Evolutionary conservation across 768 basidiomycete genomes (phyloP).

Genomic region (Kwoniella newhampshirensis): DNA sequence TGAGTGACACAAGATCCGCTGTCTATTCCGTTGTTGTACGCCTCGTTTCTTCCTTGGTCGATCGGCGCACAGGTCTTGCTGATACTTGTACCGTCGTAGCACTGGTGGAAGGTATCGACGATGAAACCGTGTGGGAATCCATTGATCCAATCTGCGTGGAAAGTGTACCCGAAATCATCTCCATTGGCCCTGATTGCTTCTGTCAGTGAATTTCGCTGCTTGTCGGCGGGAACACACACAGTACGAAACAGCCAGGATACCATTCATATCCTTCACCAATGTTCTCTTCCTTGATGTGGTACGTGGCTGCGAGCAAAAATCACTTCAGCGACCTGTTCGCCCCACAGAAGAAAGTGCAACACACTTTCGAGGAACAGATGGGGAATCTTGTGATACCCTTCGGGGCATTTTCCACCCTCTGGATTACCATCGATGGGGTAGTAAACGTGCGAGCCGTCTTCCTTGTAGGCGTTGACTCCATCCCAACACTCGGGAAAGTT

Average conservation of each 20-base stretch:
- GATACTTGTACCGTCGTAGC: slow-evolving; percentile 10
- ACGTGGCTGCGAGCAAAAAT: slow-evolving; percentile 20
- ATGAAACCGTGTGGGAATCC: slow-evolving; percentile 35
- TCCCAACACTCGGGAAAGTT: slow-evolving; percentile 40
- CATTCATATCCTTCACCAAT: slow-evolving; percentile 36
- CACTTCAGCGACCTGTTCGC: neutral
- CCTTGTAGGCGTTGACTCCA: slow-evolving; percentile 27
- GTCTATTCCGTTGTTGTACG: neutral
- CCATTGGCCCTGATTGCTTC: slow-evolving; percentile 38
- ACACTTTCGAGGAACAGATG: slow-evolving; percentile 34
- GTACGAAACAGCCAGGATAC: slow-evolving; percentile 39
- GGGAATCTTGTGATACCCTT: slow-evolving; percentile 28
- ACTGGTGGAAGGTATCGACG: slow-evolving; percentile 27
- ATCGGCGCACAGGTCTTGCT: slow-evolving; percentile 13
- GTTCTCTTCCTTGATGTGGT: slow-evolving; percentile 12
- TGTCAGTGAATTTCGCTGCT: too few relatives aligned
- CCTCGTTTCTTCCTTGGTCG: slow-evolving; percentile 1
- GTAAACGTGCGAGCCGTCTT: slow-evolving; percentile 32
- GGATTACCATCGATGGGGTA: slow-evolving; percentile 24
- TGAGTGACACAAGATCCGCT: slow-evolving; percentile 13
- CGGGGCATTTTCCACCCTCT: slow-evolving; percentile 28
- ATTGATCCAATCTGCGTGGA: slow-evolving; percentile 39
- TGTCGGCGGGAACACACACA: too few relatives aligned
- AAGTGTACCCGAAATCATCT: slow-evolving; percentile 26
- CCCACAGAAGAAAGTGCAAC: neutral